phyloP scores from a whole-genome alignment of 2,329 filamentous ascomycete species.

The Lachnellula arida region DNA sequence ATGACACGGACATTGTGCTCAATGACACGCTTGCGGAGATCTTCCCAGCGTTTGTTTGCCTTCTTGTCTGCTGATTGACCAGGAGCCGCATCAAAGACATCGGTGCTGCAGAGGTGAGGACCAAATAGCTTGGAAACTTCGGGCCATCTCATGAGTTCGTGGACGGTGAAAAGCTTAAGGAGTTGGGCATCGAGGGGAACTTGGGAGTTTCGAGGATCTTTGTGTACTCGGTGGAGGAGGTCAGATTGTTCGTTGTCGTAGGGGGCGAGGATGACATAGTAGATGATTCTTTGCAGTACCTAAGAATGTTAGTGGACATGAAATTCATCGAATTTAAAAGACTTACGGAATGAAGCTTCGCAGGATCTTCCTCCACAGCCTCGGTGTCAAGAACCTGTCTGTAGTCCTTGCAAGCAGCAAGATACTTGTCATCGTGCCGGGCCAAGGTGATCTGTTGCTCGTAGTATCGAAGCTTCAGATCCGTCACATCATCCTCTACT shows the following conservation, averaged over 20 bases:
- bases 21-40: conserved; percentile 95
- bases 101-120: conserved; percentile 78
- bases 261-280: conserved; percentile 92
- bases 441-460: conserved; percentile 94
- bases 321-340: not conserved
- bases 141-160: conserved; percentile 98
- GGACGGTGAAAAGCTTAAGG: conserved; percentile 89
- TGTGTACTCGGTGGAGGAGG: conserved; percentile 86
- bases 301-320: conserved; percentile 35
- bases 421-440: conserved; percentile 96
- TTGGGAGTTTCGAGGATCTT: conserved; percentile 74
- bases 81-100: conserved; percentile 74
- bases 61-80: conserved; percentile 70
- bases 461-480: conserved; percentile 93
- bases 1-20: conserved; percentile 98
- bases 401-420: conserved; percentile 98
- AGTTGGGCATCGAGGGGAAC: conserved; percentile 79
- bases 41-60: conserved; percentile 82
- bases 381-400: conserved; percentile 94
- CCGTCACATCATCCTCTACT: conserved; percentile 84
- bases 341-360: conserved; percentile 78
- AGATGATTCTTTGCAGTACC: conserved; percentile 92
- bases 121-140: conserved; percentile 86
- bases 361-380: conserved; percentile 83
- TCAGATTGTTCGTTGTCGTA: conserved; percentile 99